phyloP scores from a whole-genome alignment of 208 protist genomes.

The Crithidia expoeki region DNA sequence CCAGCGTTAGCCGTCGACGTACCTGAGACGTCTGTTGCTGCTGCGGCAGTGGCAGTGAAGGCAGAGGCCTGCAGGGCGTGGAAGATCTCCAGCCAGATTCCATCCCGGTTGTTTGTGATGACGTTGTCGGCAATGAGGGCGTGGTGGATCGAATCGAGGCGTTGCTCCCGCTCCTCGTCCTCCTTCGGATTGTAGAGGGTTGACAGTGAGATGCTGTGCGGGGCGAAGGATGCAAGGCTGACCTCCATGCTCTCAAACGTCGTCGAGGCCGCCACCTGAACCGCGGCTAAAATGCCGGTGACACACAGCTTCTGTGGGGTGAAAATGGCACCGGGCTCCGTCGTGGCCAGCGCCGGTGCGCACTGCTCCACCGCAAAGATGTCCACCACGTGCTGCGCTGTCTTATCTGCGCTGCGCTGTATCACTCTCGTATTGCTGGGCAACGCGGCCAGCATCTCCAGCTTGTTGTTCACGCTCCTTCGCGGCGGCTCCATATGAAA shows the following conservation, averaged over 20 bases:
- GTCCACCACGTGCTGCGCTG: conserved; percentile 3
- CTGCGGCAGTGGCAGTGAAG: not conserved
- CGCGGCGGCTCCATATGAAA: conserved; percentile 27
- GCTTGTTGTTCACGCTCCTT: not conserved
- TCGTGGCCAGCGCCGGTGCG: conserved; percentile 37
- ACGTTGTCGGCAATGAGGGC: conserved; percentile 45
- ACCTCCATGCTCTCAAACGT: conserved; percentile 25
- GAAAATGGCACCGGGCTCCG: conserved; percentile 45
- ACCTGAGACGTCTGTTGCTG: not conserved
- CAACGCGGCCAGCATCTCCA: conserved; percentile 10
- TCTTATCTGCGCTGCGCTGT: not conserved
- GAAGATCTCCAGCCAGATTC: conserved; percentile 51
- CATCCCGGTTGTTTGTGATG: conserved; percentile 43
- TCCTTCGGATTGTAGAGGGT: conserved; percentile 9
- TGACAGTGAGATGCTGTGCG: conserved; percentile 27
- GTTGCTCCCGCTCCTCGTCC: conserved; percentile 27
- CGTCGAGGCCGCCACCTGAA: conserved; percentile 30
- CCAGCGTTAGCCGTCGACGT: not conserved
- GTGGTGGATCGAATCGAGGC: conserved; percentile 46
- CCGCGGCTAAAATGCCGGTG: conserved; percentile 36
- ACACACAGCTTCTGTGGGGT: conserved; percentile 43
- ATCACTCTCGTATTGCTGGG: not conserved
- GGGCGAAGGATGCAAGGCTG: conserved; percentile 27
- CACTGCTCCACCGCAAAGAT: conserved; percentile 37
- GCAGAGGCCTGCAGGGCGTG: conserved; percentile 34